Evolutionary conservation across 305 asterid species (phyloP).

Genomic region (Solanum hybrid): DNA sequence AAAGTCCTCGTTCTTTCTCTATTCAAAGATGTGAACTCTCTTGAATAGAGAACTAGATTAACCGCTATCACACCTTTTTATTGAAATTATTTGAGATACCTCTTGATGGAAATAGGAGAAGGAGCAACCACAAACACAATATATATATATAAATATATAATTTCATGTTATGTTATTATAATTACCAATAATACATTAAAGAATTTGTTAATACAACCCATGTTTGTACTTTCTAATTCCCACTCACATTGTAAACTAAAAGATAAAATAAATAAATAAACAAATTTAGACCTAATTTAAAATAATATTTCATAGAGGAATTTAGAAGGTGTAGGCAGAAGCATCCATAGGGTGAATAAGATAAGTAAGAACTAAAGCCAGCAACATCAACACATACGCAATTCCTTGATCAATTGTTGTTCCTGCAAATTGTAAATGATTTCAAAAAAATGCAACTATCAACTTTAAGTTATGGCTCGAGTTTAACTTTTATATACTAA

Average conservation of each 20-base stretch:
- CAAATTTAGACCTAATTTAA: not conserved
- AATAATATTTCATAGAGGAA: not conserved
- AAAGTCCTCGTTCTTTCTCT: too few species aligned
- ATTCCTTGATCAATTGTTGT: slow-evolving; percentile 54
- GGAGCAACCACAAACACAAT: not conserved
- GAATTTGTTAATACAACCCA: not conserved
- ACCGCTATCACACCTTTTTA: not conserved
- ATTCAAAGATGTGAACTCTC: not conserved
- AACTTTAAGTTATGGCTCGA: not conserved
- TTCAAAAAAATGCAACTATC: not conserved
- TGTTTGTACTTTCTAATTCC: not conserved
- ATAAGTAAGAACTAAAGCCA: slow-evolving; percentile 55
- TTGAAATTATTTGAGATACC: not conserved
- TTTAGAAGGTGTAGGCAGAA: slow-evolving; percentile 14
- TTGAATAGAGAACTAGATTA: not conserved
- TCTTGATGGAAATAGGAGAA: not conserved
- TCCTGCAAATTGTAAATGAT: slow-evolving; percentile 23
- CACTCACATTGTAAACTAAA: not conserved
- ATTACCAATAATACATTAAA: not conserved
- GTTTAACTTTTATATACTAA: not conserved
- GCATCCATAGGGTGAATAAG: slow-evolving; percentile 45
- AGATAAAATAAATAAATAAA: not conserved
- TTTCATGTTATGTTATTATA: not conserved
- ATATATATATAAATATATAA: not conserved
- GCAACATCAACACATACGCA: slow-evolving; percentile 47